Evolutionary conservation across 2,329 filamentous ascomycete genomes (phyloP), one percentile per base, ranked within the genome.

Genomic region (Cladosporium velox): DNA sequence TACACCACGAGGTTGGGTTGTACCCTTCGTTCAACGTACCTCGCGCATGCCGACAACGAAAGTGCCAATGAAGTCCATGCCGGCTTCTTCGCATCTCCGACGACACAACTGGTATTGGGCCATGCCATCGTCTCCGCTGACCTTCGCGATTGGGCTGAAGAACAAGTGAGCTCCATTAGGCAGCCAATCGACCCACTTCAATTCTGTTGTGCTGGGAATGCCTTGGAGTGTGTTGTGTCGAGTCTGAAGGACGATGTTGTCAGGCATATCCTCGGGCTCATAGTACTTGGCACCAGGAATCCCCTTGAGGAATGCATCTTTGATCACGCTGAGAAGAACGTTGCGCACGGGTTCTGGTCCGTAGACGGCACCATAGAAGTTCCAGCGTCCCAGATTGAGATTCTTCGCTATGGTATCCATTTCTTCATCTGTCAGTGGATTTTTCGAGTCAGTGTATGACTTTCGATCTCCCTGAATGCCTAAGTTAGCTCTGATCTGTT

Each of bases 61-160:
- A 1, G 82, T 82, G 2, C 80, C 79, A 65, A 86, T 82, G 59
- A 85, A 80, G 69, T 86, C 83, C 61, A 86, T 79, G 0, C 81
- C 81, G 49, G 78, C 76, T 66, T 83, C 77, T n/a, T 75, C 70
- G 34, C 68, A 69, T 6, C 67, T 67, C 41, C 59, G 62, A 8
- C 69, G 69, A 7, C 79, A 82, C 30, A 84, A 69, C 5, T 77
- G 69, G 70, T 84, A 82, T 65, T 84, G 79, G 1, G 76, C 70
- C 52, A 77, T 76, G 1, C 82, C 84, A 66, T 86, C 83, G 12
- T 77, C 74, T 2, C 81, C 84, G 1, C 78, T 77, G 1, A 84
- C 82, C 34, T 81, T 81, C 7, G 80, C 78, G 66, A 86, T 85
- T 1, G 84, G 84, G 5, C 79, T 81, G 75, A 86, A 86, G 76